A percentile compares a stretch with the other conserved stretches of the same genome.
Conservation (phyloP, 2,329 filamentous ascomycete species). For the Emydomyces testavorans region DNA sequence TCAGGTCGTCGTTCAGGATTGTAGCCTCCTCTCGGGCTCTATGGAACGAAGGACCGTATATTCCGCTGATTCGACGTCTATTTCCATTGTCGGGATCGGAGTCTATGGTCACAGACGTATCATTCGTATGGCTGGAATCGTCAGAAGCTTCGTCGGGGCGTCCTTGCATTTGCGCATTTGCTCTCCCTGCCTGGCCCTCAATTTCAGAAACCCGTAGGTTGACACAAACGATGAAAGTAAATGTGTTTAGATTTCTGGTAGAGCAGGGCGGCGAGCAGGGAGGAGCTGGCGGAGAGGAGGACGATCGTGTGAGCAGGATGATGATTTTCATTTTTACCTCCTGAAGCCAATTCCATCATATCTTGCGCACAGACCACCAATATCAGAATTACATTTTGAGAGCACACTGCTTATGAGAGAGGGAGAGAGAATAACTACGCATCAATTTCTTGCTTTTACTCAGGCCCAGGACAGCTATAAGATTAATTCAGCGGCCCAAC, state of each 20-base stretch:
- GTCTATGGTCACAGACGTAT: conserved; percentile 11
- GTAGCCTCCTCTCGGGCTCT: background rate
- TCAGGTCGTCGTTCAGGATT: background rate
- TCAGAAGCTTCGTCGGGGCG: conserved; percentile 10
- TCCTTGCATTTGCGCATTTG: conserved; percentile 12
- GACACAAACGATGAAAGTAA: background rate
- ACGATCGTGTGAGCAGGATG: background rate
- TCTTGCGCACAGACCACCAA: conserved; percentile 10
- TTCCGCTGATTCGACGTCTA: background rate
- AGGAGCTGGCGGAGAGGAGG: conserved; percentile 1
- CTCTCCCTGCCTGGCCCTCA: conserved; percentile 3
- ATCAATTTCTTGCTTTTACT: too few relatives aligned
- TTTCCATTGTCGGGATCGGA: conserved; percentile 7
- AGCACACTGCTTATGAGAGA: too few relatives aligned
- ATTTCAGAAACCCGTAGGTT: background rate
- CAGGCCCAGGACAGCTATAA: background rate
- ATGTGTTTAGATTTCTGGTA: background rate
- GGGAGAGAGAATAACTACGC: too few relatives aligned
- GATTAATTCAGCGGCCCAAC: conserved; percentile 35
- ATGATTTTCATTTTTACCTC: too few relatives aligned
- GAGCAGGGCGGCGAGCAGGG: background rate
- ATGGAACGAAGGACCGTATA: background rate
- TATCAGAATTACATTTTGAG: too few relatives aligned
- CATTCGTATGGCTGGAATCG: background rate
- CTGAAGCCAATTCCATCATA: too few relatives aligned